Base-by-base conservation (phyloP, 106 monocot species). In the Acanthochlamys bracteata region DNA sequence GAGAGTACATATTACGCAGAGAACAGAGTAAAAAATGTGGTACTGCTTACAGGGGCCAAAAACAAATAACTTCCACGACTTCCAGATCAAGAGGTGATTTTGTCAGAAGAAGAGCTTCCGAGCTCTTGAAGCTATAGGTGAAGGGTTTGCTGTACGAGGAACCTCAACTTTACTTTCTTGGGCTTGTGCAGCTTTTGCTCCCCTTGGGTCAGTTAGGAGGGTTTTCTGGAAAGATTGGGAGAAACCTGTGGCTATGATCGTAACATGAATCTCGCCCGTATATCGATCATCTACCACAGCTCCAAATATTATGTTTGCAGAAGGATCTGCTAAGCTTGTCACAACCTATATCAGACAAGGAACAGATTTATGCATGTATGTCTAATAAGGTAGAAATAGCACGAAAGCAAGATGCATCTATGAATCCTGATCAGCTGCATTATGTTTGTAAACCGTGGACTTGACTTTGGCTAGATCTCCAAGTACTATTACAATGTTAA, bases 261-360 rank as follows among this genome's bases (percentile, higher is more conserved):
- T 98, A 4, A 92, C 96, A 26, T 92, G 91, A 66, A 91, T 80
- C 65, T 98, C 96, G 0, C 96, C 96, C 0, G 79, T 88, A 66
- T 81, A 98, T 14, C 88, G 79, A 10, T 98, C 91, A 61, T 98
- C 96, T 7, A 98, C 91, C 22, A 98, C 96, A 0, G 96, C 96
- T 15, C 96, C 96, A 57, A 98, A 98, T 76, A 98, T 98, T 80
- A 98, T 98, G 66, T 98, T 98, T 47, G 96, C 96, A 24, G 91
- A 98, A 39, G 91, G 91, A 62, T 96, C 96, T 15, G 96, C 96
- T 12, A 96, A 72, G 68, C 96, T 91, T 39, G 96, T 88, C 45
- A 98, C 96, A 47, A 98, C 91, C 96, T 98, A 73, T 22, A 20
- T 33, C 19, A 55, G 49, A 49, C 12, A 10, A 49, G 17, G 2